Percentiles rank a stretch among this genome's conserved stretches.
Conservation (phyloP, 805 yeast genomes). For the Saccharomycopsis sp. region DNA sequence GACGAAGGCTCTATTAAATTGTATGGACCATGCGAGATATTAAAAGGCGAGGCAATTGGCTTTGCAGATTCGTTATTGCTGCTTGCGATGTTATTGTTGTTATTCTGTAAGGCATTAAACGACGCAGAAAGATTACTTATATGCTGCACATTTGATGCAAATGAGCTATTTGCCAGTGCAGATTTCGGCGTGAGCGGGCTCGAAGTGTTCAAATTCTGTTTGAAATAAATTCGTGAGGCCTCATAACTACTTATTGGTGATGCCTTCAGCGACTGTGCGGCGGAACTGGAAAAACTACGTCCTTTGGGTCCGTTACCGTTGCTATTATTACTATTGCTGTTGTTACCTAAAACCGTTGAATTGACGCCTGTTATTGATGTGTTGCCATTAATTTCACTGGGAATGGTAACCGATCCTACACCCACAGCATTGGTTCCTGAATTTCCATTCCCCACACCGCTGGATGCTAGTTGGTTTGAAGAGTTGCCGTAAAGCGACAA, state of each 20-base stretch:
- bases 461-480: too few species aligned
- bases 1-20: background rate
- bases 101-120: background rate
- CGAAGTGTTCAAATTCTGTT: constrained; percentile 3
- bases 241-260: constrained; percentile 15
- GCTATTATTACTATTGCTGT: background rate
- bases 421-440: background rate
- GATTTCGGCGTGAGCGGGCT: constrained; percentile 11
- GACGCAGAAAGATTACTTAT: background rate
- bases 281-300: background rate
- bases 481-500: background rate
- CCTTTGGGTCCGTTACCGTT: background rate
- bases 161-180: background rate
- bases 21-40: background rate
- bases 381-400: background rate
- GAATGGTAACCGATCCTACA: background rate
- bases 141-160: background rate
- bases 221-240: constrained; percentile 19
- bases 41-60: constrained; percentile 19
- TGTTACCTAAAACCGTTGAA: background rate
- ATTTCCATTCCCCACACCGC: too few species aligned
- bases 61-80: background rate
- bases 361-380: background rate
- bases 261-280: background rate
- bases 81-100: background rate